These are phyloP conservation scores for Agroathelia rolfsii DNA, from an alignment of 1,284 basidiomycete genomes.

Conservation along the genomic window DNA sequence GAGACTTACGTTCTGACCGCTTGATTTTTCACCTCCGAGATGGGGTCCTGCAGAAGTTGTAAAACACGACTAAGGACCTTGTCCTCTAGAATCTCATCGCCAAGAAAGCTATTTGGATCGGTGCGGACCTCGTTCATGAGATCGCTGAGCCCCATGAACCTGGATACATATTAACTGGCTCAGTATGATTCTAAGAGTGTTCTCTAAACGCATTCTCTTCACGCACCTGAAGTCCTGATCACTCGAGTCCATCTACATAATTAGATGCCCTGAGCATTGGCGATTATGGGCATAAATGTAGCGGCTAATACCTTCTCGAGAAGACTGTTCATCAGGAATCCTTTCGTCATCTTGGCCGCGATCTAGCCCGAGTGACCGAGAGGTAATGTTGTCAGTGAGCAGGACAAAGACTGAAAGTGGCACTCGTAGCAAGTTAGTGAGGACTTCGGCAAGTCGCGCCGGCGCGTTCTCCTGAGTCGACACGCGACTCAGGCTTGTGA, in stretches of 20 bases:
- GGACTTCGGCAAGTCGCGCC: too few relatives aligned
- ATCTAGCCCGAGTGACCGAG: too few relatives aligned
- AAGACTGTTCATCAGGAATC: constrained; percentile 70
- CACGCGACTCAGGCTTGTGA: too few relatives aligned
- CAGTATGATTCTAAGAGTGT: constrained; percentile 10
- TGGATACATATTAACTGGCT: constrained; percentile 21
- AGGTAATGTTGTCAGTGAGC: too few relatives aligned
- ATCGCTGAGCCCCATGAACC: constrained; percentile 93
- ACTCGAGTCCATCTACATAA: constrained; percentile 64
- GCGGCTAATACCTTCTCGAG: constrained; percentile 54
- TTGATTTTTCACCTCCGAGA: constrained; percentile 97
- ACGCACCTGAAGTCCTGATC: constrained; percentile 75
- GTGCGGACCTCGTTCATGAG: constrained; percentile 78
- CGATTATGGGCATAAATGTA: constrained; percentile 3
- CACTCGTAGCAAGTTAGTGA: too few relatives aligned
- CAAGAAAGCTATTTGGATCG: constrained; percentile 56
- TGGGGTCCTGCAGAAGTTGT: constrained; percentile 82
- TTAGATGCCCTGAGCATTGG: constrained; percentile 11
- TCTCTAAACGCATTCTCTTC: constrained; percentile 19
- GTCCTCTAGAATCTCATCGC: constrained; percentile 77
- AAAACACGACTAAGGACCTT: constrained; percentile 77
- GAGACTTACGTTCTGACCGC: constrained; percentile 80
- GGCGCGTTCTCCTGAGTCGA: too few relatives aligned
- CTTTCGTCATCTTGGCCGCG: constrained; percentile 63
- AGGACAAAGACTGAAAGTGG: too few relatives aligned